Evolutionary conservation across 2,329 filamentous ascomycete species (phyloP).

Genomic region (Epicoccum nigrum): DNA sequence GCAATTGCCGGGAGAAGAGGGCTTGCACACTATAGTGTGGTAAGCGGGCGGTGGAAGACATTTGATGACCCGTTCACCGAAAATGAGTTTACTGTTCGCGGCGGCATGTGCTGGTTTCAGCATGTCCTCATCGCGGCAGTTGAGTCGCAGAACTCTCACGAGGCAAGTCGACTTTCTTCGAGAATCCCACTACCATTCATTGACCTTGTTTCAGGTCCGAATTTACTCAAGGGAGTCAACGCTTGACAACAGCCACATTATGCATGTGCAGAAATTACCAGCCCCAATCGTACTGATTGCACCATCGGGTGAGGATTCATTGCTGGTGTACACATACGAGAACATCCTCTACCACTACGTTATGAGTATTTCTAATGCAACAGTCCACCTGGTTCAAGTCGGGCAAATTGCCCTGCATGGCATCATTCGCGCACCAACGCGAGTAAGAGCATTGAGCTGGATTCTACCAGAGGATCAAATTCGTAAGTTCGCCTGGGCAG

Average conservation of each 20-base stretch:
- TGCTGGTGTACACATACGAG: conserved; percentile 96
- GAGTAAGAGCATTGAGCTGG: conserved; percentile 94
- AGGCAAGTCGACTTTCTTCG: conserved; percentile 55
- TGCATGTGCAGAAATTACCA: conserved; percentile 78
- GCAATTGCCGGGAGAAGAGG: conserved; percentile 94
- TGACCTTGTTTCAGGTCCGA: conserved; percentile 64
- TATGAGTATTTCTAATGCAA: conserved; percentile 73
- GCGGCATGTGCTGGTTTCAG: conserved; percentile 98
- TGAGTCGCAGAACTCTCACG: conserved; percentile 81
- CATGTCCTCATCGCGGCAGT: conserved; percentile 92
- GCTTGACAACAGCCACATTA: conserved; percentile 73
- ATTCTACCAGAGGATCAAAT: conserved; percentile 90
- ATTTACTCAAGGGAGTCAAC: conserved; percentile 87
- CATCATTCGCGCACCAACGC: conserved; percentile 89
- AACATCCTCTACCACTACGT: conserved; percentile 96
- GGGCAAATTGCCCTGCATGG: conserved; percentile 97
- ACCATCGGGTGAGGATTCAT: conserved; percentile 87
- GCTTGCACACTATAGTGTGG: conserved; percentile 92
- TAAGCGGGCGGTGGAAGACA: conserved; percentile 93
- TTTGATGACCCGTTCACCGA: conserved; percentile 83
- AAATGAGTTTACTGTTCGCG: conserved; percentile 88
- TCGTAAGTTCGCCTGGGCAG: conserved; percentile 52
- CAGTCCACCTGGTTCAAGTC: conserved; percentile 84
- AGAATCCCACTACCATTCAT: neutral
- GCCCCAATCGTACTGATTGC: conserved; percentile 90